Percentiles rank a stretch among this genome's conserved stretches.
Evolutionary conservation across 2,329 filamentous ascomycete species (phyloP).

Genomic region (Chalaropsis thielavioides): DNA sequence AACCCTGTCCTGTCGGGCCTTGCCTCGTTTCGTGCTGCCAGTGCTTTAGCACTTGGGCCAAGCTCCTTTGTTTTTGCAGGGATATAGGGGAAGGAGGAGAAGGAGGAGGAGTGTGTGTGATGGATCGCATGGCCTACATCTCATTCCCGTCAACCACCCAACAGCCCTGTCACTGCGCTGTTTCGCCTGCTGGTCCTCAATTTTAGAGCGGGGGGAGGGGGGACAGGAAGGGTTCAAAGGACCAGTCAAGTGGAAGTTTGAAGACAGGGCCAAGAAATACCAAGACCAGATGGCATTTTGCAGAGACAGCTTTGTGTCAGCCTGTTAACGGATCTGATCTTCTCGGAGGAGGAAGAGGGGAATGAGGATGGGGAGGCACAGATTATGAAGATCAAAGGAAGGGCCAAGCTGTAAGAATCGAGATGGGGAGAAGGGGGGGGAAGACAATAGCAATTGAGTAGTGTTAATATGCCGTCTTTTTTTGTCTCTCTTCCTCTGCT

Average conservation of each 20-base stretch:
- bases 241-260: not conserved
- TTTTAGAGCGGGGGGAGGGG: not conserved
- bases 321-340: not conserved
- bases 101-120: not conserved
- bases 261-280: not conserved
- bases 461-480: too few species aligned
- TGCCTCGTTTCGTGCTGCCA: not conserved
- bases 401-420: not conserved
- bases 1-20: not conserved
- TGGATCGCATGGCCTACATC: not conserved
- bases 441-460: not conserved
- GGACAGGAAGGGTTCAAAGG: not conserved
- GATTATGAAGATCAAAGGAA: not conserved
- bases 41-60: not conserved
- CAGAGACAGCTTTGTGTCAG: constrained; percentile 1
- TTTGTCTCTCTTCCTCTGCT: too few species aligned
- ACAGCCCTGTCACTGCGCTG: not conserved
- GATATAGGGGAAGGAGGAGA: not conserved
- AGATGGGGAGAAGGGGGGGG: not conserved
- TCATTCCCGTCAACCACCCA: not conserved
- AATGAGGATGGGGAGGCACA: not conserved
- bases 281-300: constrained; percentile 2
- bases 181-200: constrained; percentile 4
- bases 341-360: not conserved
- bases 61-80: not conserved